Conservation (phyloP, 495 filamentous ascomycete genomes). For the Annulohypoxylon nitens region DNA sequence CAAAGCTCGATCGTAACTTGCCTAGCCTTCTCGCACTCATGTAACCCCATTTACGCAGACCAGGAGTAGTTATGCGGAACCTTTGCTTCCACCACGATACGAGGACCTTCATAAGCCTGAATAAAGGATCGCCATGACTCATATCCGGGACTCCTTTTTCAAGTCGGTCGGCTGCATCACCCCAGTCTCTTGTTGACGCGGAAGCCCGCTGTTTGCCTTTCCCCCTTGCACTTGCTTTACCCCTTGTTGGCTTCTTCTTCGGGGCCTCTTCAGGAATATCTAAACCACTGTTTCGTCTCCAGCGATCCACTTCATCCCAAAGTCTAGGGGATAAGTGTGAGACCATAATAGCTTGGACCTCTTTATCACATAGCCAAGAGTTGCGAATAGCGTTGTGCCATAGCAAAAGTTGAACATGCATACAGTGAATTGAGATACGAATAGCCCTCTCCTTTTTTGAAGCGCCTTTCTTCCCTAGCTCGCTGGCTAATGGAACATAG, state of each 20-base stretch:
- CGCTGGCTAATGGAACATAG: constrained; percentile 65
- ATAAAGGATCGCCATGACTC: constrained; percentile 84
- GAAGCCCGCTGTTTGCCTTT: constrained; percentile 61
- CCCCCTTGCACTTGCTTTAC: constrained; percentile 54
- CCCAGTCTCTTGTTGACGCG: constrained; percentile 77
- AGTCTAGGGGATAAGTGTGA: constrained; percentile 73
- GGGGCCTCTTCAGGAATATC: constrained; percentile 58
- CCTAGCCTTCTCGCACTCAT: constrained; percentile 76
- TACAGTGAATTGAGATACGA: constrained; percentile 80
- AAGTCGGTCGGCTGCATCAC: constrained; percentile 73
- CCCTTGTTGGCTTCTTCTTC: constrained; percentile 48
- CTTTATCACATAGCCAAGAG: constrained; percentile 82
- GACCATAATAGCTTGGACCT: constrained; percentile 81
- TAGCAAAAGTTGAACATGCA: constrained; percentile 90
- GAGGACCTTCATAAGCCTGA: constrained; percentile 80
- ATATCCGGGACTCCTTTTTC: constrained; percentile 76
- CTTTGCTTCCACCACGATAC: constrained; percentile 88
- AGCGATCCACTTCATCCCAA: constrained; percentile 81
- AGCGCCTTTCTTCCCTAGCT: constrained; percentile 83
- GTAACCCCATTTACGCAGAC: constrained; percentile 90
- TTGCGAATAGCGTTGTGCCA: constrained; percentile 92
- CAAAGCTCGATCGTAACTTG: constrained; percentile 72
- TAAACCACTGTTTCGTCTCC: constrained; percentile 75
- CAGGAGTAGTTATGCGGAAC: constrained; percentile 82
- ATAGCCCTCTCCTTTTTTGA: constrained; percentile 86